A percentile compares a stretch with the other conserved stretches of the same genome.
Conservation (phyloP, 352 stramenopile species). For the Nothophytophthora sp. region DNA sequence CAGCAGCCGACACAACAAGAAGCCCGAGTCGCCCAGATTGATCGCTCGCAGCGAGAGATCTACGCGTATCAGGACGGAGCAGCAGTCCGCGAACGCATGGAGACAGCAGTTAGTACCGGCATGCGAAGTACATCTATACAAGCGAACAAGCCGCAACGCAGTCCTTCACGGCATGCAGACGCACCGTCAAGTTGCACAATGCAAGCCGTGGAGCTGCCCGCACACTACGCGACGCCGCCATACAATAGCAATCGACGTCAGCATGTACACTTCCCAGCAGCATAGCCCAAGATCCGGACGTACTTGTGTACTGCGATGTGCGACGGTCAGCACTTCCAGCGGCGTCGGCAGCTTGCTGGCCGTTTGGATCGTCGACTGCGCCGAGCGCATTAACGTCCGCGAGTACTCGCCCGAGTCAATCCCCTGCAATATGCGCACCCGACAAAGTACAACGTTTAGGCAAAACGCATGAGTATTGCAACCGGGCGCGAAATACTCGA, state of each 20-base stretch:
- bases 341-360: slow-evolving; percentile 44
- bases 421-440: slow-evolving; percentile 41
- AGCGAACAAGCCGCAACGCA: too few species aligned
- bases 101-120: neutral
- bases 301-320: slow-evolving; percentile 66
- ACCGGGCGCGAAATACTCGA: too few species aligned
- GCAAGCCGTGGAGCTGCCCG: slow-evolving; percentile 84
- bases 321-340: slow-evolving; percentile 69
- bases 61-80: slow-evolving; percentile 14
- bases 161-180: too few species aligned
- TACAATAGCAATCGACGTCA: neutral
- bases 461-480: too few species aligned
- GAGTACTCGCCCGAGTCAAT: slow-evolving; percentile 90
- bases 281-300: too few species aligned
- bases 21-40: slow-evolving; percentile 96
- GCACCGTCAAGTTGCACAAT: slow-evolving; percentile 80
- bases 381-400: slow-evolving; percentile 75
- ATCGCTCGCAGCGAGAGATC: slow-evolving; percentile 72
- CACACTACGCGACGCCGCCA: slow-evolving; percentile 49
- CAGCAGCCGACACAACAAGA: slow-evolving; percentile 84
- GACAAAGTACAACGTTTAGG: neutral
- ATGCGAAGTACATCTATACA: too few species aligned
- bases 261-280: too few species aligned
- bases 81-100: neutral
- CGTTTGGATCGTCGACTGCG: slow-evolving; percentile 19